Evolutionary conservation across 2,329 filamentous ascomycete genomes (phyloP), one percentile per base, ranked within the genome.

Genomic region (Nothopassalora personata): DNA sequence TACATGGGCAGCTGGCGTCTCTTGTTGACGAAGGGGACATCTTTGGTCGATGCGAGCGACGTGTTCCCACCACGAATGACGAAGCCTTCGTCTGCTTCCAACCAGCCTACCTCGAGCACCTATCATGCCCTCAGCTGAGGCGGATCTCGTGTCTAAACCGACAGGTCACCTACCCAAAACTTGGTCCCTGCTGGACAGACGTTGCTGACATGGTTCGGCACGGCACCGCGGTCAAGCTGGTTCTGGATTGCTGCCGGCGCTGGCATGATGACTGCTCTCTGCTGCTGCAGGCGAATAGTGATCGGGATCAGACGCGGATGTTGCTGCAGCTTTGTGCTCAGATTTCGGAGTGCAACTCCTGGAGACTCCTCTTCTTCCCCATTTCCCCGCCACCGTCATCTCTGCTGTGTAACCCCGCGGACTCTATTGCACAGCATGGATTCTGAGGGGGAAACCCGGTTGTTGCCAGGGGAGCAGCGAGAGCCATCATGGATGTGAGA

Each of bases 41-140:
- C 62, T 53, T 67, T 62, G 8, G 69, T 74, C 64, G 69, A 74
- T 30, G 62, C 51, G 9, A 72, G 63, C 54, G 74, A 75, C 19
- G 72, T 69, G 62, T 79, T 79, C 18, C 64, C 74, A 51, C 75
- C 76, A 15, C 74, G 71, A 18, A 77, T 62, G 5, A 79, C 69
- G 70, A 77, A 80, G 43, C 73, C 77, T 60, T 81, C 79, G 60
- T 81, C 78, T 43, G 69, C 73, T 65, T 79, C 74, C 4, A 81
- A 67, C 60, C 72, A 75, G 11, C 78, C 78, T 7, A 79, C 67
- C 27, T 62, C 62, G n/a, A 79, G 64, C 10, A 80, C 66, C 64
- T 77, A 23, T 23, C 23, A 23, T 23, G 23, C 1, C 23, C 23
- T 23, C 23, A 23, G 23, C 23, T 23, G 23, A 23, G 23, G 23